These are phyloP conservation scores for Pyrenula aspistea DNA, from an alignment of 495 filamentous ascomycete genomes.

Conservation along the genomic window DNA sequence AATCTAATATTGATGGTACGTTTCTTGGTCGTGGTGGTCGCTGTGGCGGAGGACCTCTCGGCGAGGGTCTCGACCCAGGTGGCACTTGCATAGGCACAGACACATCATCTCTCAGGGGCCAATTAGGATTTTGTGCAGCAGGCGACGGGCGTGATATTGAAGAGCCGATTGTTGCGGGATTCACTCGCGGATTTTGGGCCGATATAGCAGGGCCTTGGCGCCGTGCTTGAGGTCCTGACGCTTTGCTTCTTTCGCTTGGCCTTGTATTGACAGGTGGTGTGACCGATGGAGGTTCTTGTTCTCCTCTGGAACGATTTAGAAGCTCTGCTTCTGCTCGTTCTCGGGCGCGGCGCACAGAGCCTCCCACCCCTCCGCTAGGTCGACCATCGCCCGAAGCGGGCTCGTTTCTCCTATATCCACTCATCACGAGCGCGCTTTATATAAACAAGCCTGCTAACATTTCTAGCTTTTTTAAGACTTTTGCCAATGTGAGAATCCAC, in stretches of 20 bases:
- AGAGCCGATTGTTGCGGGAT: neutral
- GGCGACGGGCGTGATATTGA: neutral
- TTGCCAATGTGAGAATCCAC: neutral
- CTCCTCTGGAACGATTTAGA: neutral
- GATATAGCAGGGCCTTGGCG: neutral
- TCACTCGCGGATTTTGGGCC: neutral
- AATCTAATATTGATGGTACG: neutral
- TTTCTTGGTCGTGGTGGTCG: neutral
- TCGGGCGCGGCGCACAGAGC: neutral
- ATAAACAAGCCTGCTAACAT: neutral
- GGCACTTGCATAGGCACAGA: neutral
- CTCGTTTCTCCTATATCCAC: neutral
- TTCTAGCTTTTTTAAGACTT: neutral
- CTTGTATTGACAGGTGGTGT: neutral
- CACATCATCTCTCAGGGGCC: neutral
- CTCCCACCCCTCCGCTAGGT: neutral
- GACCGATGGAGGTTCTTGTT: neutral
- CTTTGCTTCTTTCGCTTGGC: neutral
- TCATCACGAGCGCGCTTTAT: neutral
- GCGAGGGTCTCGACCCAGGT: neutral
- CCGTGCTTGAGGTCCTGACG: neutral
- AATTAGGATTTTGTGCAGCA: neutral
- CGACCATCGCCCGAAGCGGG: neutral
- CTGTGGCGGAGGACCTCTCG: neutral
- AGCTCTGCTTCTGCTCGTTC: neutral